Conservation (phyloP, 129 eudicot genomes). For the Escallonia herrerae region DNA sequence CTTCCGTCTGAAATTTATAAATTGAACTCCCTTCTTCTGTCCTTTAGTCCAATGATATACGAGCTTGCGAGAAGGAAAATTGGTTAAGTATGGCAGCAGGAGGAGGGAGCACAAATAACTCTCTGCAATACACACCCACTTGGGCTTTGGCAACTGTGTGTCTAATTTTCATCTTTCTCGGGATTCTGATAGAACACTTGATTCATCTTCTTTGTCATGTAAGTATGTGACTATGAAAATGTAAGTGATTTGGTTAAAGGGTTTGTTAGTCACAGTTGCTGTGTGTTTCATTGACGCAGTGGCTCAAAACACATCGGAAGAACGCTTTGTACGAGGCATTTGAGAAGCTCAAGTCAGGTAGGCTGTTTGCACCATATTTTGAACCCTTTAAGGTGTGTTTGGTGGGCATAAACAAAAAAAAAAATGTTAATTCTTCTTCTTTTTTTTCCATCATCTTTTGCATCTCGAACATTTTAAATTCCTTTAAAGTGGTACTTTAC, state of each 20-base stretch:
- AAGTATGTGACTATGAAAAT: background rate
- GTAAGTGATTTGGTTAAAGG: no score
- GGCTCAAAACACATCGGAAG: conserved; percentile 31
- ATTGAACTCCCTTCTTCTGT: no score
- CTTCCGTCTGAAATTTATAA: no score
- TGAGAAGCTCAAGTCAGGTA: conserved; percentile 32
- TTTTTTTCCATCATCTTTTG: no score
- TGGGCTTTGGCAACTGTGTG: conserved; percentile 45
- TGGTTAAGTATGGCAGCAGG: conserved; percentile 13
- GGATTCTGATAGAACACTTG: conserved; percentile 27
- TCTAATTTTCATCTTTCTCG: conserved; percentile 23
- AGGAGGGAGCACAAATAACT: conserved; percentile 8
- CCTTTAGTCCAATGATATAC: no score
- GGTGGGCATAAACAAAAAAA: no score
- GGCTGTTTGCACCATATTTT: background rate
- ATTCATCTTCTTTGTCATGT: conserved; percentile 28
- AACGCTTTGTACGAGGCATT: conserved; percentile 21
- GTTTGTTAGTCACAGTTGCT: background rate
- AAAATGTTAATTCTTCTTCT: no score
- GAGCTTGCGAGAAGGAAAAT: background rate
- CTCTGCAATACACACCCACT: conserved; percentile 28
- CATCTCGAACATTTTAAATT: no score
- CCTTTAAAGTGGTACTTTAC: no score
- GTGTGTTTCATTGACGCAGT: conserved; percentile 8
- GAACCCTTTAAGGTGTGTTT: background rate